Conservation (phyloP, 495 filamentous ascomycete species). For the Aspergillus carlsbadensis region DNA sequence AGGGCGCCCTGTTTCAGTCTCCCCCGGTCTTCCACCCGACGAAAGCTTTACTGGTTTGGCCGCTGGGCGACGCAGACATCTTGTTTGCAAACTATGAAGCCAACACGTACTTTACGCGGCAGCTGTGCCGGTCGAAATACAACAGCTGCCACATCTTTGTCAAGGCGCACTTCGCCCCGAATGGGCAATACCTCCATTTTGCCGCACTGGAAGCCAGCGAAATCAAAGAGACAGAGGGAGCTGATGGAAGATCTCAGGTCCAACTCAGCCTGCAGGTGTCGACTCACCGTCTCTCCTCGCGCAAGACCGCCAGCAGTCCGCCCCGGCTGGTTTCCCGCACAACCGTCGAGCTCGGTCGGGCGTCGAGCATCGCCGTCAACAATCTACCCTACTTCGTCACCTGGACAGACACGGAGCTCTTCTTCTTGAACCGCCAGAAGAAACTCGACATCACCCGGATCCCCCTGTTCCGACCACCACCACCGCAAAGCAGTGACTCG, state of each 20-base stretch:
- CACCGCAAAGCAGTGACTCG: not conserved
- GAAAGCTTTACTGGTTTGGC: conserved; percentile 5
- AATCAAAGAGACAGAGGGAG: not conserved
- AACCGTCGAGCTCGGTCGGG: not conserved
- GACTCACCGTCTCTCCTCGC: not conserved
- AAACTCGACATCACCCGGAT: not conserved
- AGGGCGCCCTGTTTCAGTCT: not conserved
- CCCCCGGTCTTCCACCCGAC: conserved; percentile 1
- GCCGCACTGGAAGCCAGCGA: not conserved
- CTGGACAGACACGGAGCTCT: not conserved
- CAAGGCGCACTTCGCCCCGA: conserved; percentile 1
- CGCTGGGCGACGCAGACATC: not conserved
- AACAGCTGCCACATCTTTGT: not conserved
- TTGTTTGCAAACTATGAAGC: conserved; percentile 5
- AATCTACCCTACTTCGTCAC: conserved; percentile 2
- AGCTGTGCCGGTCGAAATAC: not conserved
- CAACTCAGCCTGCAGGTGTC: not conserved
- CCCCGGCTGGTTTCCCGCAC: not conserved
- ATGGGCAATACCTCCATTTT: conserved; percentile 2
- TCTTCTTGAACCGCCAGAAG: not conserved
- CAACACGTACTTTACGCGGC: not conserved
- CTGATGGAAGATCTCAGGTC: not conserved
- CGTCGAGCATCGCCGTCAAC: not conserved
- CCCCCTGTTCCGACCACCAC: not conserved
- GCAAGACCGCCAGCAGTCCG: conserved; percentile 1